These are phyloP conservation scores for Curvularia lunata DNA, from an alignment of 2,329 filamentous ascomycete species.

Conservation along the genomic window DNA sequence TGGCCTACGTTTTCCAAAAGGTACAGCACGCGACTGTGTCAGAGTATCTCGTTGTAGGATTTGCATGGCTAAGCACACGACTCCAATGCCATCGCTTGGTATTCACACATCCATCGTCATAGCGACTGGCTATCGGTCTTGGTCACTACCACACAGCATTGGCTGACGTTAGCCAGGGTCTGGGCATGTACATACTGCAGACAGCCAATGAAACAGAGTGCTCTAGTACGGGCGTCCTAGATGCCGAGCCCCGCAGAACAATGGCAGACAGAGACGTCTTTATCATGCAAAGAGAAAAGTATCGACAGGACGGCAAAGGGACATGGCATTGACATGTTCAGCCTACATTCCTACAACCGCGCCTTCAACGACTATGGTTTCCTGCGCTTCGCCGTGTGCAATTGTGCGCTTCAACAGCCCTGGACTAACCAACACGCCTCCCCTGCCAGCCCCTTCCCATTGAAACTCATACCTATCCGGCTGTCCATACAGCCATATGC, in stretches of 20 bases:
- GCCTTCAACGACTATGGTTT: slow-evolving; percentile 18
- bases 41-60: background rate
- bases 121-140: slow-evolving; percentile 9
- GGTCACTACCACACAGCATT: slow-evolving; percentile 8
- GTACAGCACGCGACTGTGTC: background rate
- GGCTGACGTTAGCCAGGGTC: slow-evolving; percentile 17
- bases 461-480: slow-evolving; percentile 33
- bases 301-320: background rate
- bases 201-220: background rate
- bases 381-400: background rate
- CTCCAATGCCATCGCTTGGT: slow-evolving; percentile 4
- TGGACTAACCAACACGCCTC: slow-evolving; percentile 34
- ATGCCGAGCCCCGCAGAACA: slow-evolving; percentile 1
- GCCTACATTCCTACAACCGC: slow-evolving; percentile 13
- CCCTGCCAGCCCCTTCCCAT: slow-evolving; percentile 34
- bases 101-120: slow-evolving; percentile 14
- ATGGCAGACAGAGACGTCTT: background rate
- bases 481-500: slow-evolving; percentile 42
- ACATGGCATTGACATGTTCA: background rate
- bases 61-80: background rate
- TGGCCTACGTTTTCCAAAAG: background rate
- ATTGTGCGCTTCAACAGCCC: slow-evolving; percentile 25
- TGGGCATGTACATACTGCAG: background rate
- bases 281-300: background rate
- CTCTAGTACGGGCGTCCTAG: background rate